Evolutionary conservation across 78 protist genomes (phyloP), one percentile per base, ranked within the genome.

Genomic region (Tieghemostelium lacteum): DNA sequence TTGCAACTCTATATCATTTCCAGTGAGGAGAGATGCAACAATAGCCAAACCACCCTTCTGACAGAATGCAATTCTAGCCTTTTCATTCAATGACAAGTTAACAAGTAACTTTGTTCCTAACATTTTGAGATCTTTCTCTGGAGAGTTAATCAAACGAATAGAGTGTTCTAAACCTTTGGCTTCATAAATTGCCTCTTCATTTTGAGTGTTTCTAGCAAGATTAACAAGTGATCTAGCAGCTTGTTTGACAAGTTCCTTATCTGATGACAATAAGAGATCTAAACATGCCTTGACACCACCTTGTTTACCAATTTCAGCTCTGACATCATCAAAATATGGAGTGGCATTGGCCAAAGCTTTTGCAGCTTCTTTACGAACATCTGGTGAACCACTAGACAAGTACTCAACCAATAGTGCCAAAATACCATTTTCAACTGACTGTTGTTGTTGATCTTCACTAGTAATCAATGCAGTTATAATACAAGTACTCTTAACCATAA

Each of bases 311-410:
- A 83, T 73, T 45, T 83, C 91, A 42, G 77, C 76, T 45, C 91
- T 37, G 10, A 83, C 91, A 69, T 83, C 91, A 69, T 83, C 91
- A 69, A 58, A 83, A 12, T 83, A 83, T 69, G 91, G 91, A 4
- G 91, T 83, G 2, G 91, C 91, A 60, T 83, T 83, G 26, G 91
- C 91, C 19, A 83, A 33, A 22, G 91, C 62, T 29, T 78, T 29
- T 14, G 91, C 91, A 42, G 78, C 54, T 36, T 83, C 91, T 28
- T 54, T 55, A 69, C 78, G 66, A 55, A 83, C 75, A 2, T 83
- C 91, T 0, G 60, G 66, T 0, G 78, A 69, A 42, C 37, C 78
- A 2, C 40, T 40, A 57, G 66, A 52, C 4, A 83, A 14, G 34
- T 69, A 37, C 29, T 83, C 91, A 58, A 83, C 65, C 61, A 83